phyloP scores from a whole-genome alignment of 257 asterid species.

The Nicotiana tomentosiformis region DNA sequence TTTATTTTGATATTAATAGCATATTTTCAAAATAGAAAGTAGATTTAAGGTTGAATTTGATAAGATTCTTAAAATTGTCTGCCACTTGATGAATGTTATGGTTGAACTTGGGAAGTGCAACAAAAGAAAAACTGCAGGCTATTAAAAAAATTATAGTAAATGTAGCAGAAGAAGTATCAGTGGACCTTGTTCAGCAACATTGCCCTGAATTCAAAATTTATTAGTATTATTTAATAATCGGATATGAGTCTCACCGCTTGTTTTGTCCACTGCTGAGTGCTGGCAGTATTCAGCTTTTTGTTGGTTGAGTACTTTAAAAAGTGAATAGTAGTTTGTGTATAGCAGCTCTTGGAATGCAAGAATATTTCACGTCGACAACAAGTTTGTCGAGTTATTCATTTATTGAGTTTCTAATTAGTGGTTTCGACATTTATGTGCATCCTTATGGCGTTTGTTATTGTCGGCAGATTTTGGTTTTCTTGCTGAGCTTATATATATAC shows the following conservation, averaged over 20 bases:
- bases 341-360: background rate
- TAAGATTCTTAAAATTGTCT: background rate
- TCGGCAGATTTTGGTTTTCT: background rate
- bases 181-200: background rate
- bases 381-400: background rate
- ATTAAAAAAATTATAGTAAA: background rate
- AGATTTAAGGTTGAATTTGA: slow-evolving; percentile 6
- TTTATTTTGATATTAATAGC: background rate
- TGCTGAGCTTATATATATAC: background rate
- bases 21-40: background rate
- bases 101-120: background rate
- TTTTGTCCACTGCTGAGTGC: background rate
- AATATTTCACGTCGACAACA: background rate
- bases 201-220: background rate
- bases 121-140: background rate
- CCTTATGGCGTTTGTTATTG: background rate
- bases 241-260: background rate
- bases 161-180: background rate
- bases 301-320: background rate
- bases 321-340: background rate
- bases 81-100: slow-evolving; percentile 5
- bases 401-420: background rate
- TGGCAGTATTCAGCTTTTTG: background rate
- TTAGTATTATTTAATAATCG: background rate
- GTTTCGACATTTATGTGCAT: background rate